These are phyloP conservation scores for Extremus antarcticus DNA, from an alignment of 495 filamentous ascomycete genomes.

Conservation along the genomic window DNA sequence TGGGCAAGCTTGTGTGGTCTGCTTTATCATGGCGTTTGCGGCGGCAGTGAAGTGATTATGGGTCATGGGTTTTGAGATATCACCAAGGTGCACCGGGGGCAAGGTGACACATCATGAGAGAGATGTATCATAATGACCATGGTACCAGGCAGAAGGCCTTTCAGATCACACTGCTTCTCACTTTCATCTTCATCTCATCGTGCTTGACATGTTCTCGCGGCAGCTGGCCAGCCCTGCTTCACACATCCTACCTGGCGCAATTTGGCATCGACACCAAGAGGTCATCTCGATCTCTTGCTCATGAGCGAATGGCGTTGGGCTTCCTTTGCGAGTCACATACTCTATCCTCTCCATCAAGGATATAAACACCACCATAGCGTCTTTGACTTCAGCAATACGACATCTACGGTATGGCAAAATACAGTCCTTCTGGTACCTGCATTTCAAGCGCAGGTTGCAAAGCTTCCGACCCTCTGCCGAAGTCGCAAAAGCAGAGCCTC, in stretches of 20 bases:
- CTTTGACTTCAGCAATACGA: no score
- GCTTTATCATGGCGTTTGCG: slow-evolving; percentile 14
- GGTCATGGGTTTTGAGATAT: slow-evolving; percentile 18
- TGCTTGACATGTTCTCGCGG: background rate
- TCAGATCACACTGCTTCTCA: slow-evolving; percentile 2
- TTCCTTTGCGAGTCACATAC: no score
- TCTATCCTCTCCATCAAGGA: no score
- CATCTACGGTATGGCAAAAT: no score
- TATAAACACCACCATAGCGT: no score
- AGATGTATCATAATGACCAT: slow-evolving; percentile 24
- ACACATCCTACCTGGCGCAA: slow-evolving; percentile 16
- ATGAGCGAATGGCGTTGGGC: no score
- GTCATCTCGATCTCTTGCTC: background rate
- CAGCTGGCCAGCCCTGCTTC: background rate
- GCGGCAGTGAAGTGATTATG: slow-evolving; percentile 8
- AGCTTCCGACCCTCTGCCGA: background rate
- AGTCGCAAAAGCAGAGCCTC: background rate
- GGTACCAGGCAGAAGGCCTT: slow-evolving; percentile 12
- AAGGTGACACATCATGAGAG: slow-evolving; percentile 2
- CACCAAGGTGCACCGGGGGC: slow-evolving; percentile 12
- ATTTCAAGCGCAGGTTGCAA: background rate
- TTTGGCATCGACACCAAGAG: background rate
- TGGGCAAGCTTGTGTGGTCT: slow-evolving; percentile 2
- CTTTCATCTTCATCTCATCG: background rate
- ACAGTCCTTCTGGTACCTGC: no score